Percentiles rank a stretch among this genome's conserved stretches.
These are phyloP conservation scores for Cladosporium sp. DNA, from an alignment of 2,329 filamentous ascomycete genomes.

Conservation along the genomic window DNA sequence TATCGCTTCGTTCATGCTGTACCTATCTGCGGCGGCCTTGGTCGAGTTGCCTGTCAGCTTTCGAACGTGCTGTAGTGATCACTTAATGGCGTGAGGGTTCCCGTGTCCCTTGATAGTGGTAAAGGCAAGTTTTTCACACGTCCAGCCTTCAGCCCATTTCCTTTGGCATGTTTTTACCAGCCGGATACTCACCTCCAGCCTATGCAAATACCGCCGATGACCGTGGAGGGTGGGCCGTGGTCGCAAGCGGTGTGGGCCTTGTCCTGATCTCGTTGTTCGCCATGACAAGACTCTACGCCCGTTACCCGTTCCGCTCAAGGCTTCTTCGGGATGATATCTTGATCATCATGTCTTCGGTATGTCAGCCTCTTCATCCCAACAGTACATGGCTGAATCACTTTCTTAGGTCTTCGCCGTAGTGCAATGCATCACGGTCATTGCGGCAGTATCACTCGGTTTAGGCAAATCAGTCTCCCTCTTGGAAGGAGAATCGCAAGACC, in stretches of 20 bases:
- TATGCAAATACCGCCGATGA: constrained; percentile 2
- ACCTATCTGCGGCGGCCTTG: no score
- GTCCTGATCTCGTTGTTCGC: constrained; percentile 7
- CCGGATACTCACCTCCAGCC: constrained; percentile 3
- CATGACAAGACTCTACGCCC: constrained; percentile 1
- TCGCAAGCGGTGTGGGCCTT: constrained; percentile 3
- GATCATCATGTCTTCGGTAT: neutral
- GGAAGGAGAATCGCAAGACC: neutral
- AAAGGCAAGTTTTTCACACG: no score
- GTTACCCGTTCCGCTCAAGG: constrained; percentile 3
- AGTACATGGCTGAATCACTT: neutral
- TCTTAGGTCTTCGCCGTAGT: neutral
- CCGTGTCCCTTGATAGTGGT: no score
- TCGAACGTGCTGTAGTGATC: neutral
- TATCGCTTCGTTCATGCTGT: no score
- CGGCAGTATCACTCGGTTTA: constrained; percentile 4
- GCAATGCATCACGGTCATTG: constrained; percentile 1
- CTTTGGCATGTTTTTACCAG: constrained; percentile 3
- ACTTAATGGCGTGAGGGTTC: no score
- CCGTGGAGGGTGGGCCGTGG: neutral
- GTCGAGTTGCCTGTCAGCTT: neutral
- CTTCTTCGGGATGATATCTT: neutral
- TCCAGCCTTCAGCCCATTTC: no score
- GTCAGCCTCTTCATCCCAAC: neutral
- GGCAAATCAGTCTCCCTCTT: neutral